Percentiles rank a stretch among this genome's conserved stretches.
Conservation (phyloP, 331 rosid species). For the Saraca asoca region DNA sequence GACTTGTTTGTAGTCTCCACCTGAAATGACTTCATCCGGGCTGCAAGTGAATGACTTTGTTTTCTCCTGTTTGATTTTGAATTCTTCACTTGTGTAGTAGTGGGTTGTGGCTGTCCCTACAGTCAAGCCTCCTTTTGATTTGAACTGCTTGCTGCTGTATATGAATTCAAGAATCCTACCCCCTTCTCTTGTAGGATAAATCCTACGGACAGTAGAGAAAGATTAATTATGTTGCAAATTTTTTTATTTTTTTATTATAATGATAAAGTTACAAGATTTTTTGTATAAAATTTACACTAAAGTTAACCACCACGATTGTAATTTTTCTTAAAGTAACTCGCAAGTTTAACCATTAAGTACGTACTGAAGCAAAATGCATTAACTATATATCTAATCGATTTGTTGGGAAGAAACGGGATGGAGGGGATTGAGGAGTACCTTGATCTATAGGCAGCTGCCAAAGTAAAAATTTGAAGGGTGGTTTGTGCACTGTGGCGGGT, state of each 20-base stretch:
- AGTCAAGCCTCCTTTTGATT: slow-evolving; percentile 72
- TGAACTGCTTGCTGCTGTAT: slow-evolving; percentile 79
- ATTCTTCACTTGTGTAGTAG: slow-evolving; percentile 78
- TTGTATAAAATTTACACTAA: too few species aligned
- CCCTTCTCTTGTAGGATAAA: slow-evolving; percentile 76
- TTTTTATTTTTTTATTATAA: too few species aligned
- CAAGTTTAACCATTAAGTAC: too few species aligned
- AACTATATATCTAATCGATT: too few species aligned
- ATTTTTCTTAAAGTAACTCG: too few species aligned
- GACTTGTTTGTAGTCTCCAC: slow-evolving; percentile 76
- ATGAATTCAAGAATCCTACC: slow-evolving; percentile 78
- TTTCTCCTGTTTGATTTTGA: slow-evolving; percentile 73
- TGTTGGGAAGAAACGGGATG: background rate
- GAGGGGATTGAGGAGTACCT: slow-evolving; percentile 49
- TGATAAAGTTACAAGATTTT: too few species aligned
- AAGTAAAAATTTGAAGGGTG: slow-evolving; percentile 78
- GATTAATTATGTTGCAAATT: background rate
- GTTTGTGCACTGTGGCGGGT: slow-evolving; percentile 84
- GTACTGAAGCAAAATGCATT: too few species aligned
- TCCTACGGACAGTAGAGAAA: slow-evolving; percentile 38
- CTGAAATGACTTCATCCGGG: slow-evolving; percentile 79
- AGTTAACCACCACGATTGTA: too few species aligned
- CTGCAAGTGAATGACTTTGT: slow-evolving; percentile 80
- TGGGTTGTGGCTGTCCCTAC: slow-evolving; percentile 95
- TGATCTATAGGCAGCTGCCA: slow-evolving; percentile 89